Evolutionary conservation across 2,329 filamentous ascomycete genomes (phyloP).

Genomic region (Curvularia spicifera): DNA sequence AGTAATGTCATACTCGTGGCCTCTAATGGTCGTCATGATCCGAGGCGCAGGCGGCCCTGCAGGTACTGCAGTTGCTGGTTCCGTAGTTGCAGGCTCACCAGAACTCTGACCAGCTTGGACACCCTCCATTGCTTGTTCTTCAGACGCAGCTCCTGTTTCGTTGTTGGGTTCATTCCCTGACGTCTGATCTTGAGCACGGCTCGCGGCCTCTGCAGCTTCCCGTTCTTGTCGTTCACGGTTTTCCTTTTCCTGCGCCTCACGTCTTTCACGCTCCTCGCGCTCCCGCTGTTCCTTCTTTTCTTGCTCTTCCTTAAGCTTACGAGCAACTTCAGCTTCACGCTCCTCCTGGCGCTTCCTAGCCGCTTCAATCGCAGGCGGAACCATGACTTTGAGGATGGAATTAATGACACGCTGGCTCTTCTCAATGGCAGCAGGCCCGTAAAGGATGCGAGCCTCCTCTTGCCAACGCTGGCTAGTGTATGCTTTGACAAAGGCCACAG

Average conservation of each 20-base stretch:
- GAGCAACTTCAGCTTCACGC: slow-evolving; percentile 74
- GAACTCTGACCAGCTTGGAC: slow-evolving; percentile 62
- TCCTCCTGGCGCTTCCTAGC: slow-evolving; percentile 76
- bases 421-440: slow-evolving; percentile 71
- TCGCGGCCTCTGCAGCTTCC: slow-evolving; percentile 50
- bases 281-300: slow-evolving; percentile 68
- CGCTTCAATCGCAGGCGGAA: slow-evolving; percentile 82
- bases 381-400: slow-evolving; percentile 73
- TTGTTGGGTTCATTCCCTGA: slow-evolving; percentile 32
- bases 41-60: slow-evolving; percentile 57
- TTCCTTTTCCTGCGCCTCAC: slow-evolving; percentile 59
- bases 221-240: slow-evolving; percentile 51
- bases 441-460: slow-evolving; percentile 88
- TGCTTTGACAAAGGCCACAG: slow-evolving; percentile 75
- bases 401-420: slow-evolving; percentile 72
- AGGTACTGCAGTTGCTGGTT: slow-evolving; percentile 30
- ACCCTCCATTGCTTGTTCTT: slow-evolving; percentile 73
- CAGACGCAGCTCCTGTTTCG: slow-evolving; percentile 48
- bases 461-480: slow-evolving; percentile 81
- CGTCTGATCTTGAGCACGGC: slow-evolving; percentile 40
- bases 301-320: slow-evolving; percentile 65
- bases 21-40: slow-evolving; percentile 82
- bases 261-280: slow-evolving; percentile 64
- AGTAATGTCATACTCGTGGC: slow-evolving; percentile 89
- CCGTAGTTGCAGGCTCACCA: slow-evolving; percentile 29